Percentiles rank a stretch among this genome's conserved stretches.
Evolutionary conservation across 257 asterid genomes (phyloP).

Genomic region (Solanum etuberosum): DNA sequence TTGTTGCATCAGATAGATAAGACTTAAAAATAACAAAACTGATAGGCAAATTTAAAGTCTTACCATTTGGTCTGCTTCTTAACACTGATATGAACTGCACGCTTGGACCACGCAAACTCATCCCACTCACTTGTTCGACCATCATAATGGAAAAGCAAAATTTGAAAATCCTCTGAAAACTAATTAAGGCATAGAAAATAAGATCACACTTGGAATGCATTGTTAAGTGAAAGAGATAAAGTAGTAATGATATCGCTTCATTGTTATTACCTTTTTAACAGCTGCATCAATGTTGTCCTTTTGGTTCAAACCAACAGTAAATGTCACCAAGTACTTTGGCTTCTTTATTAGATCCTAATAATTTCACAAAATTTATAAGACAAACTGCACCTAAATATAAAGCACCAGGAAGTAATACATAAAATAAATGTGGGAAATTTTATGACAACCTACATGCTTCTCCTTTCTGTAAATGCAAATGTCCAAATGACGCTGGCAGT

Average conservation of each 20-base stretch:
- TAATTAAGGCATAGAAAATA: constrained; percentile 11
- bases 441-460: not conserved
- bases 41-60: not conserved
- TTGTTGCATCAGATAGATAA: not conserved
- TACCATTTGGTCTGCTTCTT: constrained; percentile 95
- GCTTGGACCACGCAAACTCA: constrained; percentile 88
- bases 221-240: not conserved
- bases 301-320: constrained; percentile 89
- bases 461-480: not conserved
- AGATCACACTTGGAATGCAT: not conserved
- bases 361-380: constrained; percentile 1
- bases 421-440: not conserved
- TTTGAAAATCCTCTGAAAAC: constrained; percentile 95
- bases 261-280: constrained; percentile 71
- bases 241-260: not conserved
- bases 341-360: constrained; percentile 78
- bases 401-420: not conserved
- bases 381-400: not conserved
- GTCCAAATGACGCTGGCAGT: not conserved
- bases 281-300: constrained; percentile 51
- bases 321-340: constrained; percentile 88
- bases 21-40: not conserved
- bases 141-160: constrained; percentile 94
- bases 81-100: constrained; percentile 80
- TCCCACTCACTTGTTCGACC: constrained; percentile 96